phyloP scores from a whole-genome alignment of 495 filamentous ascomycete species.

The Annulohypoxylon maeteangense region DNA sequence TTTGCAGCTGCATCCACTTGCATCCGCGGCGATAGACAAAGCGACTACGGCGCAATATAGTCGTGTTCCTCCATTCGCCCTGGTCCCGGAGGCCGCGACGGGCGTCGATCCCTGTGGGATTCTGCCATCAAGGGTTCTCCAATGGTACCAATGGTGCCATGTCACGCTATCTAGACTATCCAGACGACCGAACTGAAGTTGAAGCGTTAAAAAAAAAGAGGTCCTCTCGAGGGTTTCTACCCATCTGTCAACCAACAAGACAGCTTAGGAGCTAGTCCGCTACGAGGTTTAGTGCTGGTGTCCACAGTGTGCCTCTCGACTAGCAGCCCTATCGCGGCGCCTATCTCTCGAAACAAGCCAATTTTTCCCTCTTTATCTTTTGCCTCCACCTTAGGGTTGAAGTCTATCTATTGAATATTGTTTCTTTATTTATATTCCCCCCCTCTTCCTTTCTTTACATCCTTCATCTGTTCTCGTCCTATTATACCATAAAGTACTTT shows the following conservation, averaged over 20 bases:
- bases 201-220: conserved; percentile 21
- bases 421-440: conserved; percentile 25
- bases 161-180: conserved; percentile 45
- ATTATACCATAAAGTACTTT: conserved; percentile 25
- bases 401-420: conserved; percentile 16
- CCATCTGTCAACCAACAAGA: conserved; percentile 20
- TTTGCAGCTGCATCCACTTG: conserved; percentile 45
- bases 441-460: conserved; percentile 8
- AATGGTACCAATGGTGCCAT: conserved; percentile 38
- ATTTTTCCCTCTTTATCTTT: conserved; percentile 31
- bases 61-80: conserved; percentile 17
- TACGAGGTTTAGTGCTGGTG: conserved; percentile 32
- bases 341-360: conserved; percentile 28
- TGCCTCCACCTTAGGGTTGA: conserved; percentile 25
- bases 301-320: conserved; percentile 38
- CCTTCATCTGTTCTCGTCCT: conserved; percentile 21
- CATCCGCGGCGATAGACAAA: conserved; percentile 43
- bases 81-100: conserved; percentile 34
- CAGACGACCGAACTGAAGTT: conserved; percentile 11
- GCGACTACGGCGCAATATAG: conserved; percentile 34
- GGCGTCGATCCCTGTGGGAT: conserved; percentile 41
- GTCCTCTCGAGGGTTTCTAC: conserved; percentile 15
- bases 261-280: conserved; percentile 20
- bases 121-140: conserved; percentile 28
- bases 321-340: conserved; percentile 39